These are phyloP conservation scores for Colletotrichum karsti DNA, from an alignment of 2,329 filamentous ascomycete species.

Conservation along the genomic window DNA sequence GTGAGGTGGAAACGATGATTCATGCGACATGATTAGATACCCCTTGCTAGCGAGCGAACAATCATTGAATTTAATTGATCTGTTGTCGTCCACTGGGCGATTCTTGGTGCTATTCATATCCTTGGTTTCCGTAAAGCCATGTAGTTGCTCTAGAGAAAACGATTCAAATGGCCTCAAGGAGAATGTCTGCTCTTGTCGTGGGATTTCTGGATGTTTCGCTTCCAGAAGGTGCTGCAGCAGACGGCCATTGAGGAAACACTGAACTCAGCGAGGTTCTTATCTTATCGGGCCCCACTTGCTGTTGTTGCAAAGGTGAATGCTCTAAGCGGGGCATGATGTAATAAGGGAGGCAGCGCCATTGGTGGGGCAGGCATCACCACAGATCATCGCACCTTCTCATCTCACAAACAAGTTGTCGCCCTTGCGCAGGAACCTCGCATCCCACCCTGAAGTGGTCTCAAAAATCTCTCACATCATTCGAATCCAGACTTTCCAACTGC, in stretches of 20 bases:
- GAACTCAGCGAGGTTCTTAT: background rate
- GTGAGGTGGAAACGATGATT: background rate
- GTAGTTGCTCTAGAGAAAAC: too few relatives aligned
- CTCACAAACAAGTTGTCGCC: background rate
- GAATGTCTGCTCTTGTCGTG: too few relatives aligned
- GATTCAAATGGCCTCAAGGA: too few relatives aligned
- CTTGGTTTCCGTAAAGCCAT: too few relatives aligned
- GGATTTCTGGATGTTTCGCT: too few relatives aligned
- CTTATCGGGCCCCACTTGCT: slow-evolving; percentile 14
- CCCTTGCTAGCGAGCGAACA: background rate
- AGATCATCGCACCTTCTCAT: background rate
- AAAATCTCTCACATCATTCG: background rate
- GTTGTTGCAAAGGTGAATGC: slow-evolving; percentile 12
- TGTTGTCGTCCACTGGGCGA: background rate
- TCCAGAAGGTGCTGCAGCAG: too few relatives aligned
- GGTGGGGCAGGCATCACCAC: slow-evolving; percentile 22
- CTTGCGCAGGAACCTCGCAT: background rate
- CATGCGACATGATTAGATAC: background rate
- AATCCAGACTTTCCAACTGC: too few relatives aligned
- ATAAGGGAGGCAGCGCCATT: slow-evolving; percentile 20
- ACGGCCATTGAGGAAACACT: too few relatives aligned
- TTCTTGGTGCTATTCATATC: background rate
- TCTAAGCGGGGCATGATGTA: slow-evolving; percentile 28
- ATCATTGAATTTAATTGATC: background rate
- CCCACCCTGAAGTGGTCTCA: background rate